A percentile compares a stretch with the other conserved stretches of the same genome.
Conservation (phyloP, 2,329 filamentous ascomycete species). For the Pseudohalonectria lignicola region DNA sequence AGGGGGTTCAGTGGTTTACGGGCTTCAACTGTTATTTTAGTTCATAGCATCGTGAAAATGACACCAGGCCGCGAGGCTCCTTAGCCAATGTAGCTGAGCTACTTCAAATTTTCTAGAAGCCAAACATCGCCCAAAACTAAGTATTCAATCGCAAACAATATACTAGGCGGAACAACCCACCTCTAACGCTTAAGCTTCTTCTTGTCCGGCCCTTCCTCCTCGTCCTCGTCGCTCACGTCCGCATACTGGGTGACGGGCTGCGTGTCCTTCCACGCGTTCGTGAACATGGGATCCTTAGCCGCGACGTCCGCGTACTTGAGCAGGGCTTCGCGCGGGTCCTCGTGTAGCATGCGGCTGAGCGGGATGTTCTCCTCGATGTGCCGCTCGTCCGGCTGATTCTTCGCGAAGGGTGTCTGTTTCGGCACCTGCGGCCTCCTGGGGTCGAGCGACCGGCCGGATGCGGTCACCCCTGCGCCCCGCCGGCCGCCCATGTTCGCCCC, state of each 20-base stretch:
- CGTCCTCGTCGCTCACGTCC: slow-evolving; percentile 79
- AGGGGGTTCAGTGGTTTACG: too few relatives aligned
- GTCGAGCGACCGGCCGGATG: slow-evolving; percentile 65
- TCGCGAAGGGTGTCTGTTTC: slow-evolving; percentile 77
- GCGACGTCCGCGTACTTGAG: slow-evolving; percentile 92
- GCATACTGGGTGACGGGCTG: slow-evolving; percentile 90
- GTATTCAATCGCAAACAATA: too few relatives aligned
- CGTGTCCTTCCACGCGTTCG: slow-evolving; percentile 82
- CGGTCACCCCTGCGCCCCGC: slow-evolving; percentile 60
- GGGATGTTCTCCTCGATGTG: slow-evolving; percentile 84
- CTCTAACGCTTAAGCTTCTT: slow-evolving; percentile 36
- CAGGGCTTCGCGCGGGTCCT: slow-evolving; percentile 88
- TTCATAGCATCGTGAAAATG: too few relatives aligned
- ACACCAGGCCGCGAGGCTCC: too few relatives aligned
- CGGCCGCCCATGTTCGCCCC: slow-evolving; percentile 43
- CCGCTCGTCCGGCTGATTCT: slow-evolving; percentile 79
- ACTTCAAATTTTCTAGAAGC: too few relatives aligned
- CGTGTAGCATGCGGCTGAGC: slow-evolving; percentile 84
- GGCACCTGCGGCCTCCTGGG: slow-evolving; percentile 79
- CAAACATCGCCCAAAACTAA: too few relatives aligned
- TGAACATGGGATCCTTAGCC: slow-evolving; percentile 88
- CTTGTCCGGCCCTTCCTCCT: slow-evolving; percentile 55
- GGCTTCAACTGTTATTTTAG: too few relatives aligned
- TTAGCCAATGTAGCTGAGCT: too few relatives aligned
- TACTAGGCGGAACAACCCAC: too few relatives aligned